Evolutionary conservation across 2,329 filamentous ascomycete genomes (phyloP).

Genomic region (Cordyceps javanica): DNA sequence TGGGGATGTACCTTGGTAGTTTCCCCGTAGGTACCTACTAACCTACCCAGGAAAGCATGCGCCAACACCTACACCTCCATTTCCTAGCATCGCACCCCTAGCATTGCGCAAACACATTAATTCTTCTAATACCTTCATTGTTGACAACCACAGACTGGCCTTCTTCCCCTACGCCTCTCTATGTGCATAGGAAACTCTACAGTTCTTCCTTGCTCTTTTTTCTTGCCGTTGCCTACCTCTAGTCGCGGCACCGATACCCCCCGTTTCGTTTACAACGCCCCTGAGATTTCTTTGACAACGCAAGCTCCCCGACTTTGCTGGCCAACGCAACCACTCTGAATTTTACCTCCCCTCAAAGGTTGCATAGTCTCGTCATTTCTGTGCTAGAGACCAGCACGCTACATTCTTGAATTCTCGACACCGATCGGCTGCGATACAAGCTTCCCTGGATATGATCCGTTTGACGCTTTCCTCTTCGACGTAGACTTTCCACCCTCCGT

Average conservation of each 20-base stretch:
- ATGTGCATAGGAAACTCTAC: not conserved
- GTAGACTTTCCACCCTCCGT: not conserved
- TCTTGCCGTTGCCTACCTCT: not conserved
- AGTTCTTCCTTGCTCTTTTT: not conserved
- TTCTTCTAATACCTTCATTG: not conserved
- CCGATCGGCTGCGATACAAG: not conserved
- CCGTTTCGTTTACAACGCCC: constrained; percentile 9
- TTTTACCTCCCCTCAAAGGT: not conserved
- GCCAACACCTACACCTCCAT: constrained; percentile 4
- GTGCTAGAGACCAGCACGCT: not conserved
- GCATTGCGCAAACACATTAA: not conserved
- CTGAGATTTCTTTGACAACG: constrained; percentile 6
- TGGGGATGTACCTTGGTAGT: not conserved
- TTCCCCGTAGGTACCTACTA: not conserved
- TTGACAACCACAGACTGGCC: not conserved
- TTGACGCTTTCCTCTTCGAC: constrained; percentile 1
- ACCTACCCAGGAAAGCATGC: not conserved
- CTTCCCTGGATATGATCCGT: constrained; percentile 9
- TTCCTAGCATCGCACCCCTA: constrained; percentile 1
- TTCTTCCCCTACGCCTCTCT: not conserved
- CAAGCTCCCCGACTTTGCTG: constrained; percentile 1
- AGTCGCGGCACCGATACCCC: constrained; percentile 11
- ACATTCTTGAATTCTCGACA: not conserved
- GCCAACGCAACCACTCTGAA: not conserved
- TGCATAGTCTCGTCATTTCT: not conserved